phyloP scores from a whole-genome alignment of 2,329 filamentous ascomycete species.

The Fusarium continuum region DNA sequence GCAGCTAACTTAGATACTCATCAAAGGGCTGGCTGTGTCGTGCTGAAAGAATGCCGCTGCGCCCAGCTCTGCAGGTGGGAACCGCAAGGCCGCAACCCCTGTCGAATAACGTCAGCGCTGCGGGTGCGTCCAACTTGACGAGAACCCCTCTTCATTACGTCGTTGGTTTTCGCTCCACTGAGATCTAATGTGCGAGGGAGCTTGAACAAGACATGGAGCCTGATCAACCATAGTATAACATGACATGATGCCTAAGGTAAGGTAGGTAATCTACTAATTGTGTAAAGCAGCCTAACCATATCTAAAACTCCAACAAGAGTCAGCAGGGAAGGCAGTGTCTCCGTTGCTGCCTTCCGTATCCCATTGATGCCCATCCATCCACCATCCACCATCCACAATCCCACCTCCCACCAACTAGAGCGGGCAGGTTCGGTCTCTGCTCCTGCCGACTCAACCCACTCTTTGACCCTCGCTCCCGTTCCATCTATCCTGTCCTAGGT shows the following conservation, averaged over 20 bases:
- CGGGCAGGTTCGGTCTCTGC: constrained; percentile 13
- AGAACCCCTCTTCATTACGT: constrained; percentile 42
- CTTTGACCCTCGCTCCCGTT: constrained; percentile 1
- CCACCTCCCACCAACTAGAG: constrained; percentile 5
- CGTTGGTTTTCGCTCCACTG: constrained; percentile 32
- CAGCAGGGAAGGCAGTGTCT: constrained; percentile 22
- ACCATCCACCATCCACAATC: constrained; percentile 2
- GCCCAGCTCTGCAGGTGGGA: constrained; percentile 18
- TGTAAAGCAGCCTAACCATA: not conserved
- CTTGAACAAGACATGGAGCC: constrained; percentile 9
- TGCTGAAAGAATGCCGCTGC: constrained; percentile 18
- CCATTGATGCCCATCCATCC: constrained; percentile 38
- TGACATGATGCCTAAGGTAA: not conserved
- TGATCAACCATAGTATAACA: not conserved
- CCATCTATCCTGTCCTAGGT: constrained; percentile 1
- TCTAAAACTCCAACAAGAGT: not conserved
- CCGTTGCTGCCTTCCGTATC: constrained; percentile 32
- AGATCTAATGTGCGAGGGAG: not conserved
- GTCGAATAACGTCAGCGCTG: constrained; percentile 38
- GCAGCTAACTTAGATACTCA: too few relatives aligned
- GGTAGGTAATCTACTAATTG: not conserved
- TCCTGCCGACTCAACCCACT: constrained; percentile 24
- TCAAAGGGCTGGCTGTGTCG: too few relatives aligned
- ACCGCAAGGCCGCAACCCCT: constrained; percentile 22
- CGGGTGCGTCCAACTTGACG: constrained; percentile 22